Conservation (phyloP, 345 rosid genomes). For the Citrus glauca region DNA sequence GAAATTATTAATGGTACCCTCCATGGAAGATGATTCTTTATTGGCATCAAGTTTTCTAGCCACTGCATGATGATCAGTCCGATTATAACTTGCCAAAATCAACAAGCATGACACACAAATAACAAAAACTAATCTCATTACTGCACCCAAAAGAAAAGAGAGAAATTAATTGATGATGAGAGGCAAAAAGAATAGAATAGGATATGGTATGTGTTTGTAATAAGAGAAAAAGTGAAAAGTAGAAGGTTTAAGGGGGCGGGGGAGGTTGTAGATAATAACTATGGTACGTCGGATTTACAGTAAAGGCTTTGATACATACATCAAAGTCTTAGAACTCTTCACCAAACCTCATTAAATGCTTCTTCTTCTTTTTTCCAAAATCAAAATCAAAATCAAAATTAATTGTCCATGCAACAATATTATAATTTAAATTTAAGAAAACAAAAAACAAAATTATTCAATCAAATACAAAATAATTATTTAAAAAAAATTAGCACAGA, state of each 20-base stretch:
- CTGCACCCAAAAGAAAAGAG: background rate
- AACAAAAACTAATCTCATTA: conserved; percentile 28
- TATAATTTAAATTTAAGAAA: too few relatives aligned
- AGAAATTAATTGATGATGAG: background rate
- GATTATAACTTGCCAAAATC: background rate
- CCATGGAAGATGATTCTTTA: background rate
- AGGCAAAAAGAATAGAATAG: background rate
- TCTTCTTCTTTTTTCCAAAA: too few relatives aligned
- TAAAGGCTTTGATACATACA: conserved; percentile 14
- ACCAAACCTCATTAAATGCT: conserved; percentile 30
- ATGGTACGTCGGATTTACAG: conserved; percentile 21
- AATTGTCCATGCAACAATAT: too few relatives aligned
- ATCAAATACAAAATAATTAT: background rate
- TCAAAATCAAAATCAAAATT: too few relatives aligned
- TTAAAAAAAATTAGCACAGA: background rate
- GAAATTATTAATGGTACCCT: background rate
- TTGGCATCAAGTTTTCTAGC: background rate
- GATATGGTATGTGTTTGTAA: background rate
- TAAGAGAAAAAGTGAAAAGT: background rate
- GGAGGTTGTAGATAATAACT: conserved; percentile 14
- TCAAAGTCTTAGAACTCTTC: conserved; percentile 24
- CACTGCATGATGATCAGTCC: background rate
- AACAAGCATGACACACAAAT: conserved; percentile 2
- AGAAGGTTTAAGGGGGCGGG: background rate
- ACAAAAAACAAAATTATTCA: background rate